Evolutionary conservation across 2,329 filamentous ascomycete genomes (phyloP), one percentile per base, ranked within the genome.

Genomic region (Orbilia brochopaga): DNA sequence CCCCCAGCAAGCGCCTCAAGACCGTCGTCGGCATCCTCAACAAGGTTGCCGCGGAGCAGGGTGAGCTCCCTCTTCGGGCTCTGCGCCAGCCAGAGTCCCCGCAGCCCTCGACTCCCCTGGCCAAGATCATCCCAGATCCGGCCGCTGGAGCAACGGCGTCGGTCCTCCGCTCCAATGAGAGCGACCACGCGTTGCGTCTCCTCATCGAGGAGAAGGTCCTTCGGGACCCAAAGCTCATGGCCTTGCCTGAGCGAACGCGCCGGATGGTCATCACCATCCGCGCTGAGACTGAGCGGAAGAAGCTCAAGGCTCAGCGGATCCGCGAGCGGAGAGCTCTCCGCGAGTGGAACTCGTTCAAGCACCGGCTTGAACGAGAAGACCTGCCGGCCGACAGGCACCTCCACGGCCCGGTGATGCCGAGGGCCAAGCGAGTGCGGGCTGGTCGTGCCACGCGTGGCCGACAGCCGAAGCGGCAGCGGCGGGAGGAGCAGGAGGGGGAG

Each of bases 181-280:
- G 42, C 10, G 57, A 61, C 24, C 23, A 44, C 3, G 40, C 44
- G 11, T 42, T 69, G 15, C 51, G 55, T 11, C 19, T 50, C 32
- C 53, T 69, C n/a, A 53, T 61, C 4, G 57, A 69, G 27, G 32
- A 56, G 40, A 15, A 48, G 35, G 56, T 69, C 3, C 27, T 32
- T 4, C 27, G 8, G 27, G 27, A 32, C 27, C 27, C 27, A 32
- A 32, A 32, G 27, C 4, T 32, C 4, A 3, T 4, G 27, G 27
- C 27, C 4, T 4, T 32, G 27, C 27, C 27, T 3, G 27, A 32
- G 27, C 27, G 27, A 32, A 32, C 27, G 8, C 27, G 27, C 27
- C 27, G 27, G 27, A 32, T 32, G 27, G 27, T 32, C 27, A 8
- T 32, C 27, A 32, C 27, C 27, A 8, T 32, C 27, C 27, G 27